Base-by-base conservation (phyloP, 2,329 filamentous ascomycete genomes). In the Colletotrichum cereale region DNA sequence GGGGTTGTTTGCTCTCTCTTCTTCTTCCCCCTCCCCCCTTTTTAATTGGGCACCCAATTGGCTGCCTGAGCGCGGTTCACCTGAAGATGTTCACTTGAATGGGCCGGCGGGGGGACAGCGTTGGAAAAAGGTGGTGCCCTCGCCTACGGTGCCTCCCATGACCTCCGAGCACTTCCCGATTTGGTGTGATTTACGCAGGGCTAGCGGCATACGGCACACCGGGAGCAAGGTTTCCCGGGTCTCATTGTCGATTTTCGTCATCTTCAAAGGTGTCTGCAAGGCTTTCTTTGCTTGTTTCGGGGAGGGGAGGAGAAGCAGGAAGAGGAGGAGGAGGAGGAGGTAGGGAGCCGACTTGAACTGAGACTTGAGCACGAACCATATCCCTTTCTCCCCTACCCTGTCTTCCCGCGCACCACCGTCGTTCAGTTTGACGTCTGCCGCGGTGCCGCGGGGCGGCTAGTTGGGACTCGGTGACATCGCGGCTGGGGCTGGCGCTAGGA, bases 101-200 rank as follows among this genome's bases (percentile, higher is more conserved):
- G 24, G 47, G 29, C 47, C 3, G 14, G 50, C 16, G 50, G 29
- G 11, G 29, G 47, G 14, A 50, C n/a, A n/a, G n/a, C n/a, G n/a
- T n/a, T n/a, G n/a, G n/a, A n/a, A n/a, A n/a, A 24, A 48, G 44
- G n/a, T 48, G 24, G 24, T 50, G 24, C 16, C 11, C 12, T 40
- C 38, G 38, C 50, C 65, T 38, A 31, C 44, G 38, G 21, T 10
- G 47, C 34, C 5, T 29, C 40, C 34, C 21, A 26, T 26, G 34
- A 29, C 55, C n/a, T 40, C 47, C n/a, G n/a, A 24, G 18, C 29
- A 16, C n/a, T 62, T 40, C 50, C 67, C 21, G 10, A 67, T 68
- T 38, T 29, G 65, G 58, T n/a, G 29, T 44, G 64, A 71, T 71
- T 58, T 58, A 58, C 57, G 58, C 52, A 31, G 52, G 50, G 68